Conservation (phyloP, 2,329 filamentous ascomycete species). For the Ophiostoma sp. region DNA sequence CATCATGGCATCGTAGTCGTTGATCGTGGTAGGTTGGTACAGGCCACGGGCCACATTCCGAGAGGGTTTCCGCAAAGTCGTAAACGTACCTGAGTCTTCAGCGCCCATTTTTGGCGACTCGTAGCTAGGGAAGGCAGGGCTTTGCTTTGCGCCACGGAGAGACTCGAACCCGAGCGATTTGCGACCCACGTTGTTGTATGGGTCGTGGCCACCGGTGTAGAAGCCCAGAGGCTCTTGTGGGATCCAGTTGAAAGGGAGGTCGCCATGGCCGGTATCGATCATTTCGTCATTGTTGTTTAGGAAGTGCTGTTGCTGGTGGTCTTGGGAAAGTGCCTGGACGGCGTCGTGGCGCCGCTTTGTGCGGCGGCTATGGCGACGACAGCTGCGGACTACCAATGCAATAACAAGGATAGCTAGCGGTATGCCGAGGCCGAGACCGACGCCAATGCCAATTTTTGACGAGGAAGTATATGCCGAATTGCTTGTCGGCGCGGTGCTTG, state of each 20-base stretch:
- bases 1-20: conserved; percentile 31
- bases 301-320: conserved; percentile 43
- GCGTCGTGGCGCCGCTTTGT: conserved; percentile 39
- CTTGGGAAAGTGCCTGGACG: conserved; percentile 46
- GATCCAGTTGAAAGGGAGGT: conserved; percentile 32
- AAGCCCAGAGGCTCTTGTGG: conserved; percentile 33
- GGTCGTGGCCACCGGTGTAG: conserved; percentile 44
- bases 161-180: conserved; percentile 48
- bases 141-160: conserved; percentile 35
- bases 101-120: conserved; percentile 13
- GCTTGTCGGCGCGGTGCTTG: conserved; percentile 18
- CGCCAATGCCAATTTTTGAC: conserved; percentile 54
- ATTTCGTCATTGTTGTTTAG: conserved; percentile 43
- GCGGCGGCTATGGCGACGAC: conserved; percentile 38
- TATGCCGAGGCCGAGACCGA: conserved; percentile 61
- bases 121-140: conserved; percentile 23
- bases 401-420: conserved; percentile 46
- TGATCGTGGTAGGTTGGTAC: conserved; percentile 34
- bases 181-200: conserved; percentile 30
- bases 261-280: conserved; percentile 38
- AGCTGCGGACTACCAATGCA: conserved; percentile 38
- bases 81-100: conserved; percentile 14
- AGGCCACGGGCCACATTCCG: conserved; percentile 35
- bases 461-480: conserved; percentile 25
- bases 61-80: conserved; percentile 30